Conservation (phyloP, 2,329 filamentous ascomycete genomes). For the Amylocarpus encephaloides region DNA sequence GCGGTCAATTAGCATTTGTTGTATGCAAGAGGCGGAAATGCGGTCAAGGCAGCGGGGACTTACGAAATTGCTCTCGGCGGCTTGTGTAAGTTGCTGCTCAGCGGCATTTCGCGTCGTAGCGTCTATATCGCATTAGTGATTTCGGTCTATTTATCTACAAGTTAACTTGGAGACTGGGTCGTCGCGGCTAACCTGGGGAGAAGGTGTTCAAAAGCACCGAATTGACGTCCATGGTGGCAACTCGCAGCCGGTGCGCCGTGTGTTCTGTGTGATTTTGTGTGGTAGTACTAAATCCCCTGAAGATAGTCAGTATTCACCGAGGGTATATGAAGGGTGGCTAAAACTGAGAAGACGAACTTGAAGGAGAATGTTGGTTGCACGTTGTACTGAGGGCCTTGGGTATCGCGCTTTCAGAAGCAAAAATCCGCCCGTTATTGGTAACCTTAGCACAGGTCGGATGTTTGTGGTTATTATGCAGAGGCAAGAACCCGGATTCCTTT, state of each 20-base stretch:
- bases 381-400: constrained; percentile 14
- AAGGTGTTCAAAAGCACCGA: constrained; percentile 96
- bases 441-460: constrained; percentile 12
- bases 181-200: constrained; percentile 67
- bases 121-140: constrained; percentile 53
- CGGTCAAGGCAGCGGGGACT: constrained; percentile 35
- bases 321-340: not conserved
- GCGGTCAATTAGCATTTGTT: constrained; percentile 18
- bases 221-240: constrained; percentile 83
- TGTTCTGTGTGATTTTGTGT: constrained; percentile 5
- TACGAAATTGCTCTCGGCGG: constrained; percentile 95
- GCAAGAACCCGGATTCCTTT: constrained; percentile 7
- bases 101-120: constrained; percentile 81
- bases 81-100: constrained; percentile 88
- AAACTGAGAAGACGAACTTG: not conserved
- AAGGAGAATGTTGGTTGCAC: constrained; percentile 11
- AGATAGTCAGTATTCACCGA: too few relatives aligned
- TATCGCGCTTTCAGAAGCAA: constrained; percentile 22
- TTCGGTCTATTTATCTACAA: not conserved
- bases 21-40: constrained; percentile 17
- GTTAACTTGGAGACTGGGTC: constrained; percentile 3
- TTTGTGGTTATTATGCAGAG: constrained; percentile 15
- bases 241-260: constrained; percentile 24
- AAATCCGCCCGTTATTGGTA: constrained; percentile 11
- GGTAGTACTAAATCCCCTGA: too few relatives aligned